phyloP scores from a whole-genome alignment of 208 protist genomes.

The Leishmania major region DNA sequence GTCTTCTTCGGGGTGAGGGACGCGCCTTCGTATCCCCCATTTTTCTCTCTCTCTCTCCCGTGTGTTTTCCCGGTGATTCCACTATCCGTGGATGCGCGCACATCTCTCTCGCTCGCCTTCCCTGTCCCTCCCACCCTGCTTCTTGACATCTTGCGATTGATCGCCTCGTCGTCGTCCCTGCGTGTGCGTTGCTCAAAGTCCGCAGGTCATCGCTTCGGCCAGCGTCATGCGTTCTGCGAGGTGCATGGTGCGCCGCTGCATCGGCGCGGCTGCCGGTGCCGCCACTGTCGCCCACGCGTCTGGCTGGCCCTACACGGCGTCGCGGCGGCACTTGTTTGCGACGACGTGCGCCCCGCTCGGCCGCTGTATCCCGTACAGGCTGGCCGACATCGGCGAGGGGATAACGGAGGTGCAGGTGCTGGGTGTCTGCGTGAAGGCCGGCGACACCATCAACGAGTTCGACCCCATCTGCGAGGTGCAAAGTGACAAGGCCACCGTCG shows the following conservation, averaged over 20 bases:
- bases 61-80: not conserved
- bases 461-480: slow-evolving; percentile 95
- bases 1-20: too few species aligned
- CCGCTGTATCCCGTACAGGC: slow-evolving; percentile 61
- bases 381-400: slow-evolving; percentile 97
- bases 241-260: slow-evolving; percentile 4
- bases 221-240: slow-evolving; percentile 19
- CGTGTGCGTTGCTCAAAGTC: not conserved
- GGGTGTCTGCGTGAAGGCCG: slow-evolving; percentile 89
- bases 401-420: slow-evolving; percentile 96
- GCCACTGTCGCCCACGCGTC: not conserved
- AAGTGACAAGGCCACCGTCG: slow-evolving; percentile 94
- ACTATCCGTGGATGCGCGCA: not conserved
- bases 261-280: not conserved
- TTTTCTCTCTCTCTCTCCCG: not conserved
- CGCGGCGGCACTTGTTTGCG: not conserved
- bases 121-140: not conserved
- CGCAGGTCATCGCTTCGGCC: not conserved
- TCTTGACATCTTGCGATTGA: too few species aligned
- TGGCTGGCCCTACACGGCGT: slow-evolving; percentile 1
- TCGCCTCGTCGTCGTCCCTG: not conserved
- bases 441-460: slow-evolving; percentile 93
- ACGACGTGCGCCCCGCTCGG: not conserved
- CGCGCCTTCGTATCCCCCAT: not conserved
- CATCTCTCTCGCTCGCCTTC: not conserved